Evolutionary conservation across 768 basidiomycete genomes (phyloP).

Genomic region (Rubroboletus satanas): DNA sequence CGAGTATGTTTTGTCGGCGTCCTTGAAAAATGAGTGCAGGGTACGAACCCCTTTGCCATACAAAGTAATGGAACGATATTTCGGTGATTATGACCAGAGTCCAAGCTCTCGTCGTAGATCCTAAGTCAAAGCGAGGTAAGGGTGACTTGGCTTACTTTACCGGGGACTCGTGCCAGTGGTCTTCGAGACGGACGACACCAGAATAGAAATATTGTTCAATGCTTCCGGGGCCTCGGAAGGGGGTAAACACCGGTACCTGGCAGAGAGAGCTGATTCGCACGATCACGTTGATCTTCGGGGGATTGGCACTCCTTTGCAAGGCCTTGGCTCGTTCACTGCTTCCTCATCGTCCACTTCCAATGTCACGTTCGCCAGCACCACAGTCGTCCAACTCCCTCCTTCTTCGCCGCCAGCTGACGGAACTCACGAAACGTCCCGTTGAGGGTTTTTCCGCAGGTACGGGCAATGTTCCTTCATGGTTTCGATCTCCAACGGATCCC

Average conservation of each 20-base stretch:
- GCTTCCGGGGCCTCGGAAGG: too few species aligned
- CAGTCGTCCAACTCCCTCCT: conserved; percentile 45
- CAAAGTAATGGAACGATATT: conserved; percentile 26
- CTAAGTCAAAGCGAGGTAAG: neutral
- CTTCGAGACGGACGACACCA: too few species aligned
- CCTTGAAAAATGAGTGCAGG: neutral
- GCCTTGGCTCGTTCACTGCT: neutral
- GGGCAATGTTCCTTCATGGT: conserved; percentile 26
- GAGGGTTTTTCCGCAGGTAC: conserved; percentile 95
- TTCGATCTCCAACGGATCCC: conserved; percentile 32
- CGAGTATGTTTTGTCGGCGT: neutral
- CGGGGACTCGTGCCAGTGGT: too few species aligned
- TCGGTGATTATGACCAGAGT: conserved; percentile 17
- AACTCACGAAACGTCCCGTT: conserved; percentile 89
- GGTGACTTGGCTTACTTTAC: too few species aligned
- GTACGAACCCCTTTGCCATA: conserved; percentile 18
- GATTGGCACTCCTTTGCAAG: neutral
- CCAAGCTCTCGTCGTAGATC: conserved; percentile 20
- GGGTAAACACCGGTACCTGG: too few species aligned
- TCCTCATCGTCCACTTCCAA: conserved; percentile 8
- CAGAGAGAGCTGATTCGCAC: conserved; percentile 13
- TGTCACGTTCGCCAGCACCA: conserved; percentile 31
- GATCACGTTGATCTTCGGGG: conserved; percentile 13
- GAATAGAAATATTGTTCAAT: too few species aligned
- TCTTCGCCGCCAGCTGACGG: conserved; percentile 73